phyloP scores from a whole-genome alignment of 192 early-diverging fungal genomes.

The Piromyces finnis region DNA sequence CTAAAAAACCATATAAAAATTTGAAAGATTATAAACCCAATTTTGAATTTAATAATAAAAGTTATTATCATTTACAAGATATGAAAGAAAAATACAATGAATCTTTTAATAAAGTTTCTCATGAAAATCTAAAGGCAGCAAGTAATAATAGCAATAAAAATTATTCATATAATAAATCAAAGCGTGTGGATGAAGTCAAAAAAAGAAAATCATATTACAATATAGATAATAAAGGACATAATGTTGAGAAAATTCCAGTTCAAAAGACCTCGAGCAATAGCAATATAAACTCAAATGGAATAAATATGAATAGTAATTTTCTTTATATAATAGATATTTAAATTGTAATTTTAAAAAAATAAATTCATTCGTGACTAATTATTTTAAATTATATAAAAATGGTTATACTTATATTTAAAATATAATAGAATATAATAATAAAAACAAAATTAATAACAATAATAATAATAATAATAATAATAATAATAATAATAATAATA shows the following conservation, averaged over 20 bases:
- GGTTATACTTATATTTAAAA: no score
- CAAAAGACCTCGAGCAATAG: background rate
- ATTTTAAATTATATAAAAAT: no score
- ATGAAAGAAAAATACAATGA: background rate
- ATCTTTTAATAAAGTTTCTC: background rate
- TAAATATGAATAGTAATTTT: no score
- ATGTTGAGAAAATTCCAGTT: background rate
- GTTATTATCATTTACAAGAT: background rate
- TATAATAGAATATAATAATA: no score
- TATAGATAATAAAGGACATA: background rate
- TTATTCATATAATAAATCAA: background rate
- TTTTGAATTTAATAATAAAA: background rate
- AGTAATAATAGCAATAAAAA: background rate
- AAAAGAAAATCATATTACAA: background rate
- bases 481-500: no score
- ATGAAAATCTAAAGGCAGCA: background rate
- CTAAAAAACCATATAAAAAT: background rate
- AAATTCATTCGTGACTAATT: no score
- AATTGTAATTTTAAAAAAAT: no score
- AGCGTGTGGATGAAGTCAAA: background rate
- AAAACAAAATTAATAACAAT: no score
- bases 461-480: no score
- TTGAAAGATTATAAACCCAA: background rate
- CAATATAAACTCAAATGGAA: background rate
- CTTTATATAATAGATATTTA: no score